Evolutionary conservation across 768 basidiomycete genomes (phyloP).

Genomic region (Podaxis sp.): DNA sequence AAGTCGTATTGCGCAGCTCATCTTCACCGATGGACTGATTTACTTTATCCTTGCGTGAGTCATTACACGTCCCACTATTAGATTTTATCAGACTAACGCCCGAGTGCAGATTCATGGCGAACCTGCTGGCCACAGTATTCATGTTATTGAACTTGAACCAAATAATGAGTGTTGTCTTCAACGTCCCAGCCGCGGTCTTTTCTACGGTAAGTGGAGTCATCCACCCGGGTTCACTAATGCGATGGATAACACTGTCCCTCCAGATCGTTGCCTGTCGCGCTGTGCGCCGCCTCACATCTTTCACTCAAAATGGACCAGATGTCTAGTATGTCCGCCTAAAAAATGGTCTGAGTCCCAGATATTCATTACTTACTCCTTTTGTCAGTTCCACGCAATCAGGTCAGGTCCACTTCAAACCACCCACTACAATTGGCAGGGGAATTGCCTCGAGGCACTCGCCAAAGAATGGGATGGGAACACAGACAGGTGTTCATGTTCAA

Average conservation of each 20-base stretch:
- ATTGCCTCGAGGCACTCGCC: slow-evolving; percentile 15
- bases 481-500: slow-evolving; percentile 42
- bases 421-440: slow-evolving; percentile 2
- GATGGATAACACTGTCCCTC: background rate
- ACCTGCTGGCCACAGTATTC: slow-evolving; percentile 49
- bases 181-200: slow-evolving; percentile 56
- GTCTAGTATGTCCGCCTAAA: slow-evolving; percentile 34
- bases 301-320: slow-evolving; percentile 36
- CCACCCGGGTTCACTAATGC: background rate
- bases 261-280: slow-evolving; percentile 59
- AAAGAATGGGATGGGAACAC: background rate
- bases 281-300: slow-evolving; percentile 56
- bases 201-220: slow-evolving; percentile 36
- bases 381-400: background rate
- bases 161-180: slow-evolving; percentile 64
- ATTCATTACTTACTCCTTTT: background rate
- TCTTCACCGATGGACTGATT: slow-evolving; percentile 69
- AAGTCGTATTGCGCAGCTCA: slow-evolving; percentile 53
- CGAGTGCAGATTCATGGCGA: slow-evolving; percentile 36
- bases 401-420: background rate
- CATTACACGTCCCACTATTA: background rate
- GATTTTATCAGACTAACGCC: background rate
- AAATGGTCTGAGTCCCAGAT: background rate
- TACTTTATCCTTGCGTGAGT: slow-evolving; percentile 70
- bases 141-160: slow-evolving; percentile 63